Percentiles rank a stretch among this genome's conserved stretches.
These are phyloP conservation scores for Apiotrichum gamsii DNA, from an alignment of 1,284 basidiomycete species.

Conservation along the genomic window DNA sequence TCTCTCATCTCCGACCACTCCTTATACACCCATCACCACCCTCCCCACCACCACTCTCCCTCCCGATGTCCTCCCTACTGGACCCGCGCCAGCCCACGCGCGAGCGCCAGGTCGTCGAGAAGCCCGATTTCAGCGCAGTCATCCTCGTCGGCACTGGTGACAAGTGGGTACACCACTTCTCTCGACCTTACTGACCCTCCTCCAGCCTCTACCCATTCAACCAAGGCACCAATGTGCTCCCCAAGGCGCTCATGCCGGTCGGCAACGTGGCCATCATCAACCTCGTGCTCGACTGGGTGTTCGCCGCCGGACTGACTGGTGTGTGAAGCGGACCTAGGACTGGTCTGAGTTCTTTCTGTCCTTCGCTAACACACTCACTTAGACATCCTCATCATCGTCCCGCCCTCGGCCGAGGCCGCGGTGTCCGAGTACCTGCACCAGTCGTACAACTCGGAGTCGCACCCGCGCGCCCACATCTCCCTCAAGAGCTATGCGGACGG, in stretches of 20 bases:
- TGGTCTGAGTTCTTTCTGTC: not conserved
- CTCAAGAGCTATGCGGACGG: conserved; percentile 36
- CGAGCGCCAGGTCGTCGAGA: conserved; percentile 19
- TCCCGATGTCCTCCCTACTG: not conserved
- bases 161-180: conserved; percentile 55
- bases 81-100: conserved; percentile 7
- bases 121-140: conserved; percentile 70
- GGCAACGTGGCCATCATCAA: conserved; percentile 83
- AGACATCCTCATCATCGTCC: conserved; percentile 83
- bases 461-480: conserved; percentile 29
- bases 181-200: no score
- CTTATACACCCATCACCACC: no score
- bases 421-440: conserved; percentile 72
- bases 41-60: no score
- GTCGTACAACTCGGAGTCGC: conserved; percentile 29
- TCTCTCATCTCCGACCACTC: no score
- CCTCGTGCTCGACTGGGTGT: conserved; percentile 75
- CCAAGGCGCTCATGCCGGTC: conserved; percentile 76
- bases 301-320: conserved; percentile 80
- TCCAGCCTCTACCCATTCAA: conserved; percentile 46
- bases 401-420: conserved; percentile 62
- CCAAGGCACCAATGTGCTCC: conserved; percentile 39
- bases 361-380: conserved; percentile 1
- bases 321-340: conserved; percentile 21
- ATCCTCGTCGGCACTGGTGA: conserved; percentile 80